These are phyloP conservation scores for Cyclanthera cordifolia DNA, from an alignment of 306 rosid genomes.

Conservation along the genomic window DNA sequence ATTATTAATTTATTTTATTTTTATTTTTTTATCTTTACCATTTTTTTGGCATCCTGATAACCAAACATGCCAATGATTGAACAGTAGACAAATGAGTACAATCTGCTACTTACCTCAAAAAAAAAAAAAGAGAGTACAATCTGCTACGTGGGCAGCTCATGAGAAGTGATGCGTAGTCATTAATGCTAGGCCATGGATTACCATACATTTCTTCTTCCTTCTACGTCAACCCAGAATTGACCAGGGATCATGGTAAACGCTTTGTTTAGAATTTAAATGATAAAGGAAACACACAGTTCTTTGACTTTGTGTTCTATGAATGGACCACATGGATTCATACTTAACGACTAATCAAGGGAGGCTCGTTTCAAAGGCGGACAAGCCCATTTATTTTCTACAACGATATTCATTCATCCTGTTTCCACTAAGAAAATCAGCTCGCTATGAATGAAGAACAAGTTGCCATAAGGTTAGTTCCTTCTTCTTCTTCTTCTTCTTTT, in stretches of 20 bases:
- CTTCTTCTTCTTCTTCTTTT: background rate
- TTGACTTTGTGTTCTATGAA: background rate
- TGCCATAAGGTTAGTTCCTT: background rate
- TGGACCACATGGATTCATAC: background rate
- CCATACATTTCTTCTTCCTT: background rate
- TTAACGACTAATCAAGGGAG: background rate
- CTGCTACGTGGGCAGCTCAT: background rate
- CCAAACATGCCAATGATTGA: no score
- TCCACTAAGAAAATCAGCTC: background rate
- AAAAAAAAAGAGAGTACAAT: no score
- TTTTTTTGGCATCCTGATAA: no score
- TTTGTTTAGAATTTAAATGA: no score
- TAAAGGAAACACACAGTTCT: background rate
- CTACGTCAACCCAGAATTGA: background rate
- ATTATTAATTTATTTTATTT: no score
- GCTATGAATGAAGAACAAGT: slow-evolving; percentile 3
- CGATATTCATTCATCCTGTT: background rate
- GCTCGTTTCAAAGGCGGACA: background rate
- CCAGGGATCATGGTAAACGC: background rate
- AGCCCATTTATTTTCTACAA: background rate
- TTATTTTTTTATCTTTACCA: no score
- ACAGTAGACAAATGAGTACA: no score
- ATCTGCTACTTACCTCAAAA: no score
- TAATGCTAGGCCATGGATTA: background rate
- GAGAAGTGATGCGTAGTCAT: background rate